Base-by-base conservation (phyloP, 2,329 filamentous ascomycete genomes). In the Trichophyton schoenleinii region DNA sequence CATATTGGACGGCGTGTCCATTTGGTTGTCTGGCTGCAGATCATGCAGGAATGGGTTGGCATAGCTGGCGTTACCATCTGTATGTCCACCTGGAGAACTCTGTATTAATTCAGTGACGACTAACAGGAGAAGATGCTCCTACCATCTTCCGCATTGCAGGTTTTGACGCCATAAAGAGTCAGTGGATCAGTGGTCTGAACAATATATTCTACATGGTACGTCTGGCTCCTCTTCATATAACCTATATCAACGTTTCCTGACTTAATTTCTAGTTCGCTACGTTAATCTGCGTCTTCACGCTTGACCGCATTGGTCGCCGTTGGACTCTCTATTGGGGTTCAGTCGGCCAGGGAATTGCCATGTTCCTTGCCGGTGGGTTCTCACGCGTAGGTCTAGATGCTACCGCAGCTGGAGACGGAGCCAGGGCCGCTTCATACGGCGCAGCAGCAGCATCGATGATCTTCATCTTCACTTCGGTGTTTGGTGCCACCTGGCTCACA, bases 251-350 rank as follows among this genome's bases (percentile, higher is more conserved):
- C 6, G 1, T 31, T 31, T 38, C 11, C 38, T 55, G 36, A 38
- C 20, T 2, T 22, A 13, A 18, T 20, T 22, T 2, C 48, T 34
- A 84, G 81, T 82, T 87, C 60, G 80, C 83, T 0, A 88, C 86
- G 0, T 75, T 87, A 9, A 80, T 88, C 60, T 87, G 83, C 61
- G 85, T 87, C 58, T 88, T 87, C 66, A 88, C 85, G 0, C 74
- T 88, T 0, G 86, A 88, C 67, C 78, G 81, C 0, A 87, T 89
- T 60, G 86, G 86, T 4, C 80, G 86, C 9, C 79, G 86, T 13
- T 85, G 83, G 82, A 87, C 85, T 0, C 73, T 87, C 0, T 88
- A 85, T 68, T 87, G 85, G 84, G 86, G 86, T 0, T 79, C 84
- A 0, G 75, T 81, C 0, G 84, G 77, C 0, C 84, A 87, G 65